Percentiles rank a stretch among this genome's conserved stretches.
Evolutionary conservation across 2,329 filamentous ascomycete species (phyloP).

Genomic region (Fusarium sp.): DNA sequence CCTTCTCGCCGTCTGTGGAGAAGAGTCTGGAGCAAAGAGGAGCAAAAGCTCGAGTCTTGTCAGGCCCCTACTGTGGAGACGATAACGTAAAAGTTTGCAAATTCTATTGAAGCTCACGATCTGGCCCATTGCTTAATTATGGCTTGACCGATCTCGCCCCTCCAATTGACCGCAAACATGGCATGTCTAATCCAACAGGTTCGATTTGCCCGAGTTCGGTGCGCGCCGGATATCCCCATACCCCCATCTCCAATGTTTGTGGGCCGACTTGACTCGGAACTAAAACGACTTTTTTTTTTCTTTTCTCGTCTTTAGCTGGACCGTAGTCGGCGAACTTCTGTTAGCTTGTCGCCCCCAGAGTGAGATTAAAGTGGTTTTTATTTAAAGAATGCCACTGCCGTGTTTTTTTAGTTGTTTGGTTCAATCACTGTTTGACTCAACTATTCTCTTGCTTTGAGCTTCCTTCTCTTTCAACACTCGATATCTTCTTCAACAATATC

Average conservation of each 20-base stretch:
- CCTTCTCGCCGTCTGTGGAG: slow-evolving; percentile 11
- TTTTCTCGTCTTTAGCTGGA: slow-evolving; percentile 6
- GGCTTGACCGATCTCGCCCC: slow-evolving; percentile 7
- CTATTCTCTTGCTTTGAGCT: neutral
- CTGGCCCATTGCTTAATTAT: slow-evolving; percentile 17
- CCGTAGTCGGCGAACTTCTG: slow-evolving; percentile 12
- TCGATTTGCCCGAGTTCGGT: slow-evolving; percentile 22
- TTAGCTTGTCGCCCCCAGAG: slow-evolving; percentile 13
- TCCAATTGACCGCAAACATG: neutral
- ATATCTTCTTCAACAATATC: neutral
- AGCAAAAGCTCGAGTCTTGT: neutral
- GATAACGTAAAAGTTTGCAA: slow-evolving; percentile 42
- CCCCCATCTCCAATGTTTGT: slow-evolving; percentile 11
- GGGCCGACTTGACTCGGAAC: slow-evolving; percentile 31
- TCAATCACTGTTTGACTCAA: neutral
- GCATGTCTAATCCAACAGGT: neutral
- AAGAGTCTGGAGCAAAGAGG: slow-evolving; percentile 16
- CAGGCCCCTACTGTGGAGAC: slow-evolving; percentile 24
- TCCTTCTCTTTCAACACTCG: slow-evolving; percentile 2
- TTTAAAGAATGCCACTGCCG: slow-evolving; percentile 1
- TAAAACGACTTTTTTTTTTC: neutral
- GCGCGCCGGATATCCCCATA: slow-evolving; percentile 17
- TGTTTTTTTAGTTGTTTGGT: neutral
- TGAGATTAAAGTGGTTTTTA: neutral
- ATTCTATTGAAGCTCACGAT: slow-evolving; percentile 23